Conservation (phyloP, 192 early-diverging fungal species). For the Podochytrium sp. region DNA sequence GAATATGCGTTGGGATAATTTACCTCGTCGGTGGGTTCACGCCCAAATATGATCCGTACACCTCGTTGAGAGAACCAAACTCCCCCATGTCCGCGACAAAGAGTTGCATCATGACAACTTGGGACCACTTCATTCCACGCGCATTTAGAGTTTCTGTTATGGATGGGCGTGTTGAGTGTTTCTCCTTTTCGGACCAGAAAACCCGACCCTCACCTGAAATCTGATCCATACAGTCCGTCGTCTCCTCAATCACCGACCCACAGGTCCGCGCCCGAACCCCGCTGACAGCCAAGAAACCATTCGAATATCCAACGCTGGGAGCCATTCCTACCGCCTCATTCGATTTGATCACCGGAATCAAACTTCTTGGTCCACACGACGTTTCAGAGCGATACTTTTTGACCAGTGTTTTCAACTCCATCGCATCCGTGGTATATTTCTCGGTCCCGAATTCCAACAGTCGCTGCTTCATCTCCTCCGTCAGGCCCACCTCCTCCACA, state of each 20-base stretch:
- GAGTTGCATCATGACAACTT: slow-evolving; percentile 71
- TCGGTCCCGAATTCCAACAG: slow-evolving; percentile 15
- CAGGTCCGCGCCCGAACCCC: background rate
- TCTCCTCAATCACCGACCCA: slow-evolving; percentile 20
- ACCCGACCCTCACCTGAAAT: slow-evolving; percentile 24
- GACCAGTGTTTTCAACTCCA: too few relatives aligned
- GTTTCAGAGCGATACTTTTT: too few relatives aligned
- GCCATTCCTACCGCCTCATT: too few relatives aligned
- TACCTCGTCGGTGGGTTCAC: slow-evolving; percentile 78
- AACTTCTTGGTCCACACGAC: too few relatives aligned
- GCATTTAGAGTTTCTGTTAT: slow-evolving; percentile 45
- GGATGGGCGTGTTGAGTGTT: too few relatives aligned
- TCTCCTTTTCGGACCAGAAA: background rate
- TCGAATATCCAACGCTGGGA: too few relatives aligned
- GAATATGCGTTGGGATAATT: background rate
- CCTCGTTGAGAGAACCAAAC: slow-evolving; percentile 65
- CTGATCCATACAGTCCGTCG: slow-evolving; percentile 23
- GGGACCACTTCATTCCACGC: slow-evolving; percentile 50
- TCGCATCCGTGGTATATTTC: background rate
- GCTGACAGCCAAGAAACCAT: background rate
- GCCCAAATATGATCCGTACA: slow-evolving; percentile 71
- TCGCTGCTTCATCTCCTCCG: slow-evolving; percentile 13
- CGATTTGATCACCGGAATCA: too few relatives aligned
- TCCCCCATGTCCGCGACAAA: slow-evolving; percentile 68
- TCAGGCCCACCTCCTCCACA: slow-evolving; percentile 24